Evolutionary conservation across 495 filamentous ascomycete genomes (phyloP), one percentile per base, ranked within the genome.

Genomic region (Tuber melanosporum): DNA sequence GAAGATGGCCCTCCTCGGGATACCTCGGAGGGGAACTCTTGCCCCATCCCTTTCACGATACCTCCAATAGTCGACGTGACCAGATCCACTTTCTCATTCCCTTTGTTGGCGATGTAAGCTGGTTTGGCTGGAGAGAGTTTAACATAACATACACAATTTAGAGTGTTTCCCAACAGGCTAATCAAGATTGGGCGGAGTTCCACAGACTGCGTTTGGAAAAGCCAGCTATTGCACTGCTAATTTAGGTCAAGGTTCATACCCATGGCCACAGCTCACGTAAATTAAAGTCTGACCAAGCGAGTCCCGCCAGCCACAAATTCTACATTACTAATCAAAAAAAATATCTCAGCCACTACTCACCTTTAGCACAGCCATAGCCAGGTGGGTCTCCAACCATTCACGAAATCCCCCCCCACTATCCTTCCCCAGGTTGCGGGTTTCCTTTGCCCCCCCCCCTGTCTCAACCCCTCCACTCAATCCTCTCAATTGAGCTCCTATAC

Each of bases 121-220:
- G 44, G 42, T 83, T 47, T 15, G 73, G 41, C 5, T 85, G 79
- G 32, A 87, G 86, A 86, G 10, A 93, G 80, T 0, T 84, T 86
- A 9, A 94, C 82, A 3, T 86, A 9, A 94, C 82, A 3, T 87
- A 86, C 62, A 94, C 91, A 46, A 85, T 94, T 94, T 77, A 94
- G 87, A 0, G 92, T 89, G 82, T 94, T 94, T 17, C 91, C 90
- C 74, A 93, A 90, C 1, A 94, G 77, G 78, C 94, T 93, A 91
- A 93, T 92, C 44, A 94, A 86, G 57, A 93, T 87, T 6, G 92
- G 88, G 14, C 91, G 87, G 47, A 92, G 84, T 7, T 91, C 92
- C 10, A 91, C 92, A 0, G 91, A 62, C 10, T 62, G 32, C 32
- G 32, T 32, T 32, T 32, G 32, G 32, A 32, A 32, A 32, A 32